These are phyloP conservation scores for Scutellaria galericulata DNA, from an alignment of 257 asterid species.

Conservation along the genomic window DNA sequence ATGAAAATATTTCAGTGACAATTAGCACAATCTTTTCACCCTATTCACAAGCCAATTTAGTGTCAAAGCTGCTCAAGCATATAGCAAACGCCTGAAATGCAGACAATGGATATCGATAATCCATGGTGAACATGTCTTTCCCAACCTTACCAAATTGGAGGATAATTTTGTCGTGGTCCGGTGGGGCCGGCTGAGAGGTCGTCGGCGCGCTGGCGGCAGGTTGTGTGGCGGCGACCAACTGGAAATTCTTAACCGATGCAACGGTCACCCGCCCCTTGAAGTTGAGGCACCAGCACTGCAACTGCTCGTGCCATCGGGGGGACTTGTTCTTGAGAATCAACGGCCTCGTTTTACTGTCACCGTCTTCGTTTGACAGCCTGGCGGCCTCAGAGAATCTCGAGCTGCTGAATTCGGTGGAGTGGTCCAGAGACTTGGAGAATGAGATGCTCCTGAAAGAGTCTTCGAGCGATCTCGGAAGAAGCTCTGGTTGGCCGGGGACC, in stretches of 20 bases:
- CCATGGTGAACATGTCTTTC: constrained; percentile 76
- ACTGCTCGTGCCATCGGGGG: constrained; percentile 74
- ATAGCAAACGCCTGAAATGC: constrained; percentile 80
- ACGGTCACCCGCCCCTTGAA: constrained; percentile 74
- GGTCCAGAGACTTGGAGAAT: constrained; percentile 50
- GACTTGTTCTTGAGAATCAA: constrained; percentile 71
- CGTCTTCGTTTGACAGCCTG: constrained; percentile 38
- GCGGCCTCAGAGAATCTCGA: constrained; percentile 54
- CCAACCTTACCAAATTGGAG: constrained; percentile 78
- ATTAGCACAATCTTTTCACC: background rate
- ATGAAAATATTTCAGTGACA: constrained; percentile 18
- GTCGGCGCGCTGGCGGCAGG: constrained; percentile 38
- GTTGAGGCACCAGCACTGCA: constrained; percentile 78
- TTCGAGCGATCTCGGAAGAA: constrained; percentile 58
- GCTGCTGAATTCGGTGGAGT: constrained; percentile 67
- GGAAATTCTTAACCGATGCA: constrained; percentile 72
- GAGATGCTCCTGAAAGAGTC: constrained; percentile 68
- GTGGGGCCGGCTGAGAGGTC: constrained; percentile 41
- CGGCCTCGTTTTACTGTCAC: constrained; percentile 45
- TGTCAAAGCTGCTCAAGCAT: constrained; percentile 81
- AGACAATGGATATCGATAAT: constrained; percentile 67
- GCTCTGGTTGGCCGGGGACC: constrained; percentile 66
- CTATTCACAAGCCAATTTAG: constrained; percentile 78
- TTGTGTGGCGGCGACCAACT: constrained; percentile 57
- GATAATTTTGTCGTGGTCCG: constrained; percentile 62